Evolutionary conservation across 257 asterid genomes (phyloP), one percentile per base, ranked within the genome.

Genomic region (Petrea volubilis): DNA sequence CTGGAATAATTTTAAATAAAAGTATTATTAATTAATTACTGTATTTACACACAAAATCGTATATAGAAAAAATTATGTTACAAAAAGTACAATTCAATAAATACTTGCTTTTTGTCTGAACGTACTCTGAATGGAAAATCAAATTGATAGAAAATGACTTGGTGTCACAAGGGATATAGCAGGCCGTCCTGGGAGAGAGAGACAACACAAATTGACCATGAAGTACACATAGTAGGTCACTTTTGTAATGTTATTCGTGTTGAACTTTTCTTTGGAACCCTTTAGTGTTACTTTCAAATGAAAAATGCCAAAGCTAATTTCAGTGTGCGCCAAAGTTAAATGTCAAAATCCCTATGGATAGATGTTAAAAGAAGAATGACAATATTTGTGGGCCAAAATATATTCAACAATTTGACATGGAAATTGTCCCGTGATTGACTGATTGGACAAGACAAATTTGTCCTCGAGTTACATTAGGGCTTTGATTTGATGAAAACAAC

Each of bases 271-370:
- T 9, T 24, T 53, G 12, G 36, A 6, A 23, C n/a, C n/a, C 6
- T 2, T 51, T 2, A 51, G 18, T 21, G 29, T 23, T 51, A 5
- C 23, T 52, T 23, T 10, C 59, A 10, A 52, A 52, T 52, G 33
- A 52, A 52, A n/a, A 52, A 24, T 10, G 33, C 59, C 59, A 11
- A 20, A 18, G 1, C 0, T 17, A 23, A 17, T 7, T 25, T 60
- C 17, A 1, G 11, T 18, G 33, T 43, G 58, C 33, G 43, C 20
- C 40, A 46, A 11, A 49, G 33, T 33, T 51, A 44, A n/a, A 41
- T 10, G 17, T 29, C 67, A 46, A 44, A 72, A 64, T 68, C 71
- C 7, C 38, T 61, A 49, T 61, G 14, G 9, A 25, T 59, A 18
- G 64, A 59, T 17, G 46, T 34, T 8, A 28, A 55, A 23, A 25